These are phyloP conservation scores for Diacronema lutheri DNA, from an alignment of 78 protist species.

Conservation along the genomic window DNA sequence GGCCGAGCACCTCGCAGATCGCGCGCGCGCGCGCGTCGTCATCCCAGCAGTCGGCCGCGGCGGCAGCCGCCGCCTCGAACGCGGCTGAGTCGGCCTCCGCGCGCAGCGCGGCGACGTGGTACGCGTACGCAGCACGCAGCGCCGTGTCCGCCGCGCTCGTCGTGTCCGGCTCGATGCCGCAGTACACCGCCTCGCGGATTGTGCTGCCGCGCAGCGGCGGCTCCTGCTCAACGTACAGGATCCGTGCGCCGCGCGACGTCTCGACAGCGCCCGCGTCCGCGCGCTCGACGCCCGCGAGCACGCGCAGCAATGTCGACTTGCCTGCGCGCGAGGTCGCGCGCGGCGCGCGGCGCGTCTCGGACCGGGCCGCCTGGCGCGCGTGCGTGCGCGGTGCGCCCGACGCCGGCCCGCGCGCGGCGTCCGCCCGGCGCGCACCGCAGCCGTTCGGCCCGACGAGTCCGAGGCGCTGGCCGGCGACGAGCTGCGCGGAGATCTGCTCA, in stretches of 20 bases:
- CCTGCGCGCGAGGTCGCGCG: no score
- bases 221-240: slow-evolving; percentile 9
- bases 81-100: not conserved
- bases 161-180: no score
- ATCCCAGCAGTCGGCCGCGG: not conserved
- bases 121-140: not conserved
- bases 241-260: not conserved
- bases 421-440: no score
- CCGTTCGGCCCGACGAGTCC: slow-evolving; percentile 57
- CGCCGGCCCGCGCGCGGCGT: no score
- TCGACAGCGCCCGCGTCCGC: slow-evolving; percentile 24
- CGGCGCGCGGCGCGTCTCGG: no score
- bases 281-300: not conserved
- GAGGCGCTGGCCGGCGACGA: not conserved
- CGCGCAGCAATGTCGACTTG: slow-evolving; percentile 38
- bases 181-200: not conserved
- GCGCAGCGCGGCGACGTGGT: not conserved
- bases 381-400: no score
- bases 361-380: no score
- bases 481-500: not conserved
- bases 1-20: not conserved
- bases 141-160: not conserved
- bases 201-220: not conserved
- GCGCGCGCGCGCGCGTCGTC: not conserved
- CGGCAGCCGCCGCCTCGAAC: not conserved